phyloP scores from a whole-genome alignment of 1,284 basidiomycete species.

The Cutaneotrichosporon dermatis region DNA sequence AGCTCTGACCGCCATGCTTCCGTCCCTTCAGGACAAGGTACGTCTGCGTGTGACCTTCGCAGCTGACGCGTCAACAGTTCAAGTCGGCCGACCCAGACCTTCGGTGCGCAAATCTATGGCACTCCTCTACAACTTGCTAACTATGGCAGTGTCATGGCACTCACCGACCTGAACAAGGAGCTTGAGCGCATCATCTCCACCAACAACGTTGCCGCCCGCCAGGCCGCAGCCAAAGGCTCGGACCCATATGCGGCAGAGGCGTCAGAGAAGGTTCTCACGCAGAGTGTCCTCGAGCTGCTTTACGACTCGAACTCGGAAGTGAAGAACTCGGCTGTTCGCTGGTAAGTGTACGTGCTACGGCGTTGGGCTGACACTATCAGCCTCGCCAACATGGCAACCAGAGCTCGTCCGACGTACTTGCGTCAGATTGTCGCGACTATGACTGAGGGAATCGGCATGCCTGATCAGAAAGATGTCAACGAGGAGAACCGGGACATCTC shows the following conservation, averaged over 20 bases:
- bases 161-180: slow-evolving; percentile 85
- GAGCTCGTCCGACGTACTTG: slow-evolving; percentile 58
- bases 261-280: slow-evolving; percentile 72
- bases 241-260: slow-evolving; percentile 62
- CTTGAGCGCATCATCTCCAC: slow-evolving; percentile 62
- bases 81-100: slow-evolving; percentile 41
- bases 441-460: slow-evolving; percentile 19
- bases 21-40: slow-evolving; percentile 21
- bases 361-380: slow-evolving; percentile 8
- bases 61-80: slow-evolving; percentile 27
- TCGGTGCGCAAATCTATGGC: slow-evolving; percentile 22
- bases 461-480: slow-evolving; percentile 24
- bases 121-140: too few relatives aligned
- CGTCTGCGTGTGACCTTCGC: not conserved
- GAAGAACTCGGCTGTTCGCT: slow-evolving; percentile 94
- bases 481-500: slow-evolving; percentile 71
- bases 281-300: slow-evolving; percentile 73
- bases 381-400: slow-evolving; percentile 35
- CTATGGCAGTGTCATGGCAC: slow-evolving; percentile 75
- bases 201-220: slow-evolving; percentile 2
- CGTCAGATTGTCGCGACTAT: slow-evolving; percentile 78
- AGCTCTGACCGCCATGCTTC: slow-evolving; percentile 16
- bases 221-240: not conserved
- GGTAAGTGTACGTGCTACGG: slow-evolving; percentile 53
- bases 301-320: slow-evolving; percentile 96